These are phyloP conservation scores for Smallanthus sonchifolius DNA, from an alignment of 129 eudicot species.

Conservation along the genomic window DNA sequence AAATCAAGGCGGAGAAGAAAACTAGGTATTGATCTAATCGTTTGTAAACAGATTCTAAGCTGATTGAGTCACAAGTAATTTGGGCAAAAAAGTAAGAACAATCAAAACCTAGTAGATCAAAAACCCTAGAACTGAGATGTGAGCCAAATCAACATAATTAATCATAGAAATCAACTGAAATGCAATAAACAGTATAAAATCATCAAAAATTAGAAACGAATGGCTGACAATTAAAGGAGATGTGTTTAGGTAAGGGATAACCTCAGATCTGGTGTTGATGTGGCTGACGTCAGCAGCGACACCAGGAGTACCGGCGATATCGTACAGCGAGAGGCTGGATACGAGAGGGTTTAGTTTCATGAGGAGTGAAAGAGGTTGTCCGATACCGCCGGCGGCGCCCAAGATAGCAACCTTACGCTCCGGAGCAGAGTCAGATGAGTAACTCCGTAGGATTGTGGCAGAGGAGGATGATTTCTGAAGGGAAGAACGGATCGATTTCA, in stretches of 20 bases:
- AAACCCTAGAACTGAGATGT: background rate
- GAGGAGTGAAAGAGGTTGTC: conserved; percentile 86
- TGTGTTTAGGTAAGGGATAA: conserved; percentile 1
- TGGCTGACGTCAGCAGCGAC: conserved; percentile 97
- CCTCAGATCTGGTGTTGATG: conserved; percentile 96
- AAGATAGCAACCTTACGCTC: conserved; percentile 33
- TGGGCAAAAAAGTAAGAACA: background rate
- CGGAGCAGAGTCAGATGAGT: conserved; percentile 40
- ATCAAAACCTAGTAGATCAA: background rate
- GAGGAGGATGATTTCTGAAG: conserved; percentile 23
- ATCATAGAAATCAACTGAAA: background rate
- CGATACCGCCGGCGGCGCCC: conserved; percentile 83
- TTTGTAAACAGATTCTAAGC: background rate
- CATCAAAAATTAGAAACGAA: conserved; percentile 7
- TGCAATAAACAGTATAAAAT: background rate
- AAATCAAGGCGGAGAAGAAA: background rate
- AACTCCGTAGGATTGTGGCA: conserved; percentile 36
- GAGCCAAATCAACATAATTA: background rate
- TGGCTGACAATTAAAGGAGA: conserved; percentile 13
- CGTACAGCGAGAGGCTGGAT: conserved; percentile 65
- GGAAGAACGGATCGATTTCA: conserved; percentile 47
- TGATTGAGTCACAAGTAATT: background rate
- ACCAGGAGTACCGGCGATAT: conserved; percentile 49
- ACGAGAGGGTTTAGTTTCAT: conserved; percentile 84
- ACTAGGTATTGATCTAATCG: background rate